Base-by-base conservation (phyloP, 345 rosid genomes). In the Excoecaria agallocha region DNA sequence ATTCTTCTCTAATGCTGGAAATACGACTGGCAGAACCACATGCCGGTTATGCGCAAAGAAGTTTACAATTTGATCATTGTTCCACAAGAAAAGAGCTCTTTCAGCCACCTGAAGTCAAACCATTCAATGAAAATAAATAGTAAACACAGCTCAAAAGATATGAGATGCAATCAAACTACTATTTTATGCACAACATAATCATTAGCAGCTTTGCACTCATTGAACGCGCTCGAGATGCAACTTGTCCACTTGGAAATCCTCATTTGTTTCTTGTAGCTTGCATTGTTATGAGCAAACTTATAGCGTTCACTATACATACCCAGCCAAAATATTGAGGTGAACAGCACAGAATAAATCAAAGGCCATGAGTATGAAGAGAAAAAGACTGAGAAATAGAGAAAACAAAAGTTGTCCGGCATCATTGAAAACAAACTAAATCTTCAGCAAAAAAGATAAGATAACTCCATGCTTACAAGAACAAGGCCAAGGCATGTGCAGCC, bases 21-120 rank as follows among this genome's bases (percentile, higher is more conserved):
- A 85, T 78, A 93, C 78, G 61, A 90, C 73, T 8, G 96, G 96
- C 73, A 93, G 67, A 58, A 93, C 80, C 71, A 80, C 86, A 70
- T 82, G 88, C 81, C 94, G 83, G 76, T 88, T 90, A 24, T 87
- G 94, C 30, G 85, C 87, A 57, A 91, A 82, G 82, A 93, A 79
- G 83, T 88, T 85, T 50, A 90, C 85, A 9, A 91, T 88, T 80
- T 91, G 98, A 82, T 93, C 98, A 3, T 91, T 93, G 92, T 91
- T 93, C 98, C 98, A 93, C 56, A 91, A 78, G 83, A 89, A 88
- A 16, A 93, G 83, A 61, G 98, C 88, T 74, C 96, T 89, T 84
- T 93, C 98, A 24, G 98, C 94, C 65, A 93, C 97, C 98, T 93
- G 88, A 82, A 74, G 78, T 66, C 74, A 70, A 66, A 39, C 17